Conservation (phyloP, 805 yeast genomes). For the Zygotorulaspora chibaensis region DNA sequence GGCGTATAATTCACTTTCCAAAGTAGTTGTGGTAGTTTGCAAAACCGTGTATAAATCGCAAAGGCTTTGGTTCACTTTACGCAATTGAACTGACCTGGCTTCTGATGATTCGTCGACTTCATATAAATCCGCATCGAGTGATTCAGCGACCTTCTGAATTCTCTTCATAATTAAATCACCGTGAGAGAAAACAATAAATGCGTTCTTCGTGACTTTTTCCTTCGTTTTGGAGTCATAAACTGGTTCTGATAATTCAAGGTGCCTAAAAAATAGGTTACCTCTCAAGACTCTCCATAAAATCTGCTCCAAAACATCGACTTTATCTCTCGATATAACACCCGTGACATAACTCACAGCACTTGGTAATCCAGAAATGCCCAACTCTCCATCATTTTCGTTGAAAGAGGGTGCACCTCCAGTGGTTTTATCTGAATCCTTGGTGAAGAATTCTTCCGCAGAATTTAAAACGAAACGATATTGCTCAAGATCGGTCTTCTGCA, state of each 20-base stretch:
- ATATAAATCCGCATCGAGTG: conserved; percentile 60
- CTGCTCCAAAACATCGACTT: conserved; percentile 56
- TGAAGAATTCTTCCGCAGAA: conserved; percentile 48
- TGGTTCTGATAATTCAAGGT: conserved; percentile 51
- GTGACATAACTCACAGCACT: conserved; percentile 48
- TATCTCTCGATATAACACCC: conserved; percentile 62
- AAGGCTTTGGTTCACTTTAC: conserved; percentile 38
- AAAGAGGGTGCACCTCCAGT: conserved; percentile 24
- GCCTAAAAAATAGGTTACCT: conserved; percentile 63
- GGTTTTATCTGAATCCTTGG: conserved; percentile 19
- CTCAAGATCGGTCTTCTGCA: conserved; percentile 52
- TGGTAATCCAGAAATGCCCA: conserved; percentile 9
- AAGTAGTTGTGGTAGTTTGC: conserved; percentile 47
- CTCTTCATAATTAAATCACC: conserved; percentile 59
- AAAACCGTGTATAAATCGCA: conserved; percentile 49
- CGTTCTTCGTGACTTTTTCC: conserved; percentile 47
- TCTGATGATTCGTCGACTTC: conserved; percentile 44
- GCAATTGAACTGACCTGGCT: conserved; percentile 38
- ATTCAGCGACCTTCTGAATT: conserved; percentile 62
- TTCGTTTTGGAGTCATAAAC: conserved; percentile 53
- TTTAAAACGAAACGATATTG: conserved; percentile 55
- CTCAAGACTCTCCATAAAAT: conserved; percentile 71
- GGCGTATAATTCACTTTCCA: conserved; percentile 62
- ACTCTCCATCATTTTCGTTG: conserved; percentile 15
- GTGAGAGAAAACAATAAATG: conserved; percentile 67